Percentiles rank a stretch among this genome's conserved stretches.
phyloP scores from a whole-genome alignment of 2,329 filamentous ascomycete species.

The Intubia oerlemansii region DNA sequence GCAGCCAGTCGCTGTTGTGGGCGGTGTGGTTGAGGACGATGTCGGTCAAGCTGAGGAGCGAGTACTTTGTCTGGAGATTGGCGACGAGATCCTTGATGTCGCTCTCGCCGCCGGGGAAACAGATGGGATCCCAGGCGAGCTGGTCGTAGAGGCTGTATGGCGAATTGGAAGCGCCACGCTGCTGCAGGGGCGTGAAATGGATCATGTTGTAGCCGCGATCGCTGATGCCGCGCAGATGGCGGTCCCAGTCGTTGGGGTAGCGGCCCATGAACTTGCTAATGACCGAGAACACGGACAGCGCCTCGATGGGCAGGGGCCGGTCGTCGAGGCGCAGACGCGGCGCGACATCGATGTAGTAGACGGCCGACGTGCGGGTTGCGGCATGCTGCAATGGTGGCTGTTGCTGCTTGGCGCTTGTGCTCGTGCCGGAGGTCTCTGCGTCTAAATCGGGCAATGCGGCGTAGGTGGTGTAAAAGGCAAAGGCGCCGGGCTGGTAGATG shows the following conservation, averaged over 20 bases:
- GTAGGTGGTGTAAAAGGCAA: conserved; percentile 87
- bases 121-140: conserved; percentile 57
- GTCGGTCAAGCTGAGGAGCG: conserved; percentile 74
- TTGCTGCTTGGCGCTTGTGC: conserved; percentile 18
- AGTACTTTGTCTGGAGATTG: conserved; percentile 68
- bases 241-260: conserved; percentile 74
- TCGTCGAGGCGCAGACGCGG: conserved; percentile 59
- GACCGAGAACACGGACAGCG: conserved; percentile 77
- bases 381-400: too few relatives aligned
- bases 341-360: conserved; percentile 87
- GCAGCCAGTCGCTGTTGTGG: conserved; percentile 82
- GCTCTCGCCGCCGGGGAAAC: conserved; percentile 68
- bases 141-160: conserved; percentile 96
- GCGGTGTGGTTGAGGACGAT: conserved; percentile 98
- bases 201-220: conserved; percentile 96
- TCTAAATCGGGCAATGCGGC: conserved; percentile 68
- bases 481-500: conserved; percentile 65
- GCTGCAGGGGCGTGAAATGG: conserved; percentile 87
- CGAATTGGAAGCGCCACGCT: conserved; percentile 77
- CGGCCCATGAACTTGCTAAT: conserved; percentile 97
- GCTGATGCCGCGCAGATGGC: conserved; percentile 70
- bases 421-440: conserved; percentile 26
- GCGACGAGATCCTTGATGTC: conserved; percentile 59
- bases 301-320: conserved; percentile 57
- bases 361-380: too few relatives aligned